phyloP scores from a whole-genome alignment of 2,329 filamentous ascomycete genomes.

The Ceratocystis ficicola region DNA sequence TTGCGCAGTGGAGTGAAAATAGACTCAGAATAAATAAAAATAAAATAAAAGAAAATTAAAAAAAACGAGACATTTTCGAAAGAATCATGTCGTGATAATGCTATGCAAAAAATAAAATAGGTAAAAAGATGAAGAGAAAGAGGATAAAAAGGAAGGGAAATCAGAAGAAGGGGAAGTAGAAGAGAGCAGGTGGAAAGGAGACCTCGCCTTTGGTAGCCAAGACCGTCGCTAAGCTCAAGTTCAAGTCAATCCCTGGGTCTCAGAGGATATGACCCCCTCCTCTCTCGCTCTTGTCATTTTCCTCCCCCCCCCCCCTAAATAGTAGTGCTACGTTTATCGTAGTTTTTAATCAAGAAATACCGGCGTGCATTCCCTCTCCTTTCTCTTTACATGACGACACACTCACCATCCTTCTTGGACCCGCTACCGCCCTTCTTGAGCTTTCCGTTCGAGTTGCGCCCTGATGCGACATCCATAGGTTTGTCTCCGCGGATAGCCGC shows the following conservation, averaged over 20 bases:
- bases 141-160: background rate
- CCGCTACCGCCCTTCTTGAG: conserved; percentile 37
- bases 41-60: background rate
- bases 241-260: no score
- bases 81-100: conserved; percentile 3
- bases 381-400: conserved; percentile 43
- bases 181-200: background rate
- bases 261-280: no score
- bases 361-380: no score
- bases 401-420: conserved; percentile 30
- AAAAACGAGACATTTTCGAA: background rate
- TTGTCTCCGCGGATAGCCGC: conserved; percentile 56
- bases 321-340: no score
- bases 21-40: background rate
- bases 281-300: no score
- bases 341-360: background rate
- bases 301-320: no score
- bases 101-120: conserved; percentile 3
- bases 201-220: background rate
- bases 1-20: background rate
- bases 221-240: no score
- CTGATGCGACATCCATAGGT: conserved; percentile 42
- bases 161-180: background rate
- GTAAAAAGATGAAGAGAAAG: background rate
- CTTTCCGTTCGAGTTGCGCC: conserved; percentile 38